Percentiles rank a stretch among this genome's conserved stretches.
Evolutionary conservation across 1,284 basidiomycete genomes (phyloP).

Genomic region (Neotropicomus parvogracilis): DNA sequence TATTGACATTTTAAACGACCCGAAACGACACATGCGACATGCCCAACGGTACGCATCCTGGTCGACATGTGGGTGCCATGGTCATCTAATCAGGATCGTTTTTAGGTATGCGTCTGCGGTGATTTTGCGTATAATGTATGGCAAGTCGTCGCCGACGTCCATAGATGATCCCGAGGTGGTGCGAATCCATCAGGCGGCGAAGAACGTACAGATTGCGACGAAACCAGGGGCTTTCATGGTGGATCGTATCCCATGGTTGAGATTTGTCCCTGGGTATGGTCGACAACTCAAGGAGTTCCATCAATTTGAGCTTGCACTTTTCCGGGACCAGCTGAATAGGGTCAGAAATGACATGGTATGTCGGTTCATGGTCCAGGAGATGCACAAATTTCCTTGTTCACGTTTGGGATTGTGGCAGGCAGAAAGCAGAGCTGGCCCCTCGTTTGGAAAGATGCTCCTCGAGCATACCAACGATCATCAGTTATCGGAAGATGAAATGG

Average conservation of each 20-base stretch:
- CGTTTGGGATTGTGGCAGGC: too few relatives aligned
- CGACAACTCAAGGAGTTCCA: constrained; percentile 39
- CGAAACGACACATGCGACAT: constrained; percentile 36
- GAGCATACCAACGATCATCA: constrained; percentile 5
- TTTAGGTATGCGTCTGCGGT: constrained; percentile 59
- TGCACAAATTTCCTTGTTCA: too few relatives aligned
- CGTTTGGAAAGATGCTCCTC: constrained; percentile 5
- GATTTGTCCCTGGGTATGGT: too few relatives aligned
- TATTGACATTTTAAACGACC: constrained; percentile 37
- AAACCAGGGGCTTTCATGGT: constrained; percentile 55
- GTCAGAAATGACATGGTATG: constrained; percentile 8
- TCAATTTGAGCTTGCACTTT: constrained; percentile 52
- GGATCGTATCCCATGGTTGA: constrained; percentile 49
- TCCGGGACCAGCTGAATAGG: constrained; percentile 42
- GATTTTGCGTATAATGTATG: constrained; percentile 64
- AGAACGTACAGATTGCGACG: too few relatives aligned
- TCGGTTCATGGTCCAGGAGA: too few relatives aligned
- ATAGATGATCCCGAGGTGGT: too few relatives aligned
- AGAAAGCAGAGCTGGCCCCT: too few relatives aligned
- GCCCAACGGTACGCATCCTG: constrained; percentile 25
- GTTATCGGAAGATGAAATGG: constrained; percentile 12
- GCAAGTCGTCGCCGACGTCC: constrained; percentile 38
- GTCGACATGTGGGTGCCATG: too few relatives aligned
- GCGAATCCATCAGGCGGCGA: too few relatives aligned
- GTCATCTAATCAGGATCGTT: not conserved